Conservation (phyloP, 495 filamentous ascomycete genomes). For the Xylaria intraflava region DNA sequence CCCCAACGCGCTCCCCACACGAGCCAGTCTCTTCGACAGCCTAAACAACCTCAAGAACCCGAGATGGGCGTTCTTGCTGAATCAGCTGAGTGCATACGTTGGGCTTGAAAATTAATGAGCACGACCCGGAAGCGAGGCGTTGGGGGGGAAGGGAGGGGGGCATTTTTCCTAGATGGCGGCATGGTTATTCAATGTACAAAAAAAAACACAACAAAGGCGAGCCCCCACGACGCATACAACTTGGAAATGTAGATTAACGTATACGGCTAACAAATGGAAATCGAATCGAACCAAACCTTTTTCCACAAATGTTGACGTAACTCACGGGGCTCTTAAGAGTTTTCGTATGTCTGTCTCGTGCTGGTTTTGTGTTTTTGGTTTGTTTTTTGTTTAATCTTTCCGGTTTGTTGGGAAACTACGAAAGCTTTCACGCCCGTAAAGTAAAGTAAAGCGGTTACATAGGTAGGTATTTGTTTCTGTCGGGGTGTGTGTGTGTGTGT, state of each 20-base stretch:
- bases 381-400: too few relatives aligned
- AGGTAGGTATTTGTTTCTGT: too few relatives aligned
- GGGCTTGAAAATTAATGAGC: conserved; percentile 46
- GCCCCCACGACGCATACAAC: conserved; percentile 5
- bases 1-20: conserved; percentile 57
- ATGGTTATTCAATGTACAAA: conserved; percentile 11
- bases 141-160: conserved; percentile 2
- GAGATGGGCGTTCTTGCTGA: conserved; percentile 54
- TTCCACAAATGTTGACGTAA: too few relatives aligned
- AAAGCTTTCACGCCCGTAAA: too few relatives aligned
- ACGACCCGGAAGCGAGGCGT: conserved; percentile 16
- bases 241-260: conserved; percentile 14
- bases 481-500: too few relatives aligned
- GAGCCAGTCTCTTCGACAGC: conserved; percentile 63
- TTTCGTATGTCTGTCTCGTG: too few relatives aligned
- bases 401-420: too few relatives aligned
- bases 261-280: not conserved
- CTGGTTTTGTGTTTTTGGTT: too few relatives aligned
- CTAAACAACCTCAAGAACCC: conserved; percentile 49
- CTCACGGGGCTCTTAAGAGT: too few relatives aligned
- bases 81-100: conserved; percentile 67
- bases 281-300: not conserved
- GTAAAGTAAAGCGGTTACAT: too few relatives aligned
- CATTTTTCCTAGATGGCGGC: conserved; percentile 7
- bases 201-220: too few relatives aligned